These are phyloP conservation scores for Helianthus tuberosus DNA, from an alignment of 129 eudicot species.

Conservation along the genomic window DNA sequence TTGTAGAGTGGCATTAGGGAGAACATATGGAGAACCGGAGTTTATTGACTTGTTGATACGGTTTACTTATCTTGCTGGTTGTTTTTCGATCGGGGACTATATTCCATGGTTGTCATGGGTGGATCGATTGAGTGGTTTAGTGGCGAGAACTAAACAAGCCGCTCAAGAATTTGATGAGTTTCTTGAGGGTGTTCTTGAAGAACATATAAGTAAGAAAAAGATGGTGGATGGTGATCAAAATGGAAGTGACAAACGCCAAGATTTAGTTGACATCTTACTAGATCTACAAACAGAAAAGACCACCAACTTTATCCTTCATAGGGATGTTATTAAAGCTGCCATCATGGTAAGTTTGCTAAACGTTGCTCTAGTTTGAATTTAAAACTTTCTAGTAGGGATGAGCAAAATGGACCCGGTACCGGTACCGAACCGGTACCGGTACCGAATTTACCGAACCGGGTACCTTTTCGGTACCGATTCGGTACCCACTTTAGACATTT, in stretches of 20 bases:
- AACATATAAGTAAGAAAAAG: slow-evolving; percentile 17
- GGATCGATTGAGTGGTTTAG: slow-evolving; percentile 36
- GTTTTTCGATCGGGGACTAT: slow-evolving; percentile 27
- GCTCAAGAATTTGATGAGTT: slow-evolving; percentile 34
- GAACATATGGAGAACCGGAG: slow-evolving; percentile 28
- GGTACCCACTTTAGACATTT: too few relatives aligned
- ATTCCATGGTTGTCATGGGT: slow-evolving; percentile 47
- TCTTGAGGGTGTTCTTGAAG: slow-evolving; percentile 36
- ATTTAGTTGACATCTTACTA: slow-evolving; percentile 24
- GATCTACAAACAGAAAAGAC: slow-evolving; percentile 23
- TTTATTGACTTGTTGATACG: slow-evolving; percentile 30
- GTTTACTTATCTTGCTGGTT: slow-evolving; percentile 32
- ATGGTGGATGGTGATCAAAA: neutral
- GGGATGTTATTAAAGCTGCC: slow-evolving; percentile 39
- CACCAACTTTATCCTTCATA: slow-evolving; percentile 18
- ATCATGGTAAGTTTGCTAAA: slow-evolving; percentile 26
- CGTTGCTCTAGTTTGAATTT: too few relatives aligned
- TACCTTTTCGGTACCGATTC: too few relatives aligned
- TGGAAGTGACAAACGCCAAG: slow-evolving; percentile 6
- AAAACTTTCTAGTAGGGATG: neutral
- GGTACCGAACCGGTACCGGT: too few relatives aligned
- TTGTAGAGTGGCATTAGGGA: slow-evolving; percentile 48
- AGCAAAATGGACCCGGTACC: too few relatives aligned
- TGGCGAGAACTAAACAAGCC: slow-evolving; percentile 11
- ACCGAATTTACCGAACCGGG: too few relatives aligned